Evolutionary conservation across 2,329 filamentous ascomycete genomes (phyloP).

Genomic region (Aspergillus pseudoterreus): DNA sequence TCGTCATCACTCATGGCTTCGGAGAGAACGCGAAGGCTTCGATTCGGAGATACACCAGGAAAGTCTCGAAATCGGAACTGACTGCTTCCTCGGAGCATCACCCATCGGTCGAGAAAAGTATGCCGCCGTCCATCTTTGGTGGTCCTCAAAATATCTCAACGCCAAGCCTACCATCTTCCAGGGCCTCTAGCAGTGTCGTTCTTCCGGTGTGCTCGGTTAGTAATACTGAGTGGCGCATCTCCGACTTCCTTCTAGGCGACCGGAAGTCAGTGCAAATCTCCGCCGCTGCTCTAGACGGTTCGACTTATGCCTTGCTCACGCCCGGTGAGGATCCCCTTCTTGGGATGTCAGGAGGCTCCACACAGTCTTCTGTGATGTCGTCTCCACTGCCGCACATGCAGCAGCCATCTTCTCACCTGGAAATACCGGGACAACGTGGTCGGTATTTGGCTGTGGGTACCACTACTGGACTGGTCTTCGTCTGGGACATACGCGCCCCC

Average conservation of each 20-base stretch:
- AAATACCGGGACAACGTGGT: conserved; percentile 80
- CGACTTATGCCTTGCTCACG: conserved; percentile 67
- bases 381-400: conserved; percentile 51
- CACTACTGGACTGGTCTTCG: conserved; percentile 66
- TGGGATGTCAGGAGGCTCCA: conserved; percentile 53
- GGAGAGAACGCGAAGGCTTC: conserved; percentile 54
- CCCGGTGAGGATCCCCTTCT: conserved; percentile 74
- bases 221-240: conserved; percentile 64
- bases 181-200: conserved; percentile 28
- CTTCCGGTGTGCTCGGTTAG: conserved; percentile 31
- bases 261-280: conserved; percentile 62
- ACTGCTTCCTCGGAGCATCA: conserved; percentile 3
- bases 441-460: conserved; percentile 81
- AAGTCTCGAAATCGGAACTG: conserved; percentile 36
- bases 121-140: conserved; percentile 50
- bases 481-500: conserved; percentile 79
- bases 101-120: conserved; percentile 12
- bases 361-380: conserved; percentile 51
- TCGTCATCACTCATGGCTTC: conserved; percentile 71
- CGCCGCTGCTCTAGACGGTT: conserved; percentile 68
- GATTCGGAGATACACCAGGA: conserved; percentile 58
- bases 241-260: conserved; percentile 59
- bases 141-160: conserved; percentile 26
- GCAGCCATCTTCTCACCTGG: conserved; percentile 42
- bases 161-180: conserved; percentile 27